Base-by-base conservation (phyloP, 257 asterid genomes). In the Solanum etuberosum region DNA sequence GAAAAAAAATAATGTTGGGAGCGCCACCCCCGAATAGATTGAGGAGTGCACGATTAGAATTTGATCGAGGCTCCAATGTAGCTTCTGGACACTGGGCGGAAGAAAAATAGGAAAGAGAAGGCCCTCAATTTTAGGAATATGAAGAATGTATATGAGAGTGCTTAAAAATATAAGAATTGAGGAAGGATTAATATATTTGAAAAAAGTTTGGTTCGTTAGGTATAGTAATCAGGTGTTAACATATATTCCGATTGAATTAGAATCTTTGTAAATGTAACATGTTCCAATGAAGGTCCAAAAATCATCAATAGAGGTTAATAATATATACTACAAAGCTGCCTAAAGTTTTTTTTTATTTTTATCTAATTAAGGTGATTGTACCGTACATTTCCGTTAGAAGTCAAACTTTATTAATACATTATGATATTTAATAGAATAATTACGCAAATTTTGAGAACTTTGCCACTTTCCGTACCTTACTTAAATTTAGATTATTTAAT, bases 171-270 rank as follows among this genome's bases (percentile, higher is more conserved):
- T 67, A 83, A 82, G 90, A 86, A 86, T 74, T 88, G 86, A 77
- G 51, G 74, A 86, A 46, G 65, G 31, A 86, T 83, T 85, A 29
- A 57, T 71, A 86, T 78, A 89, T 72, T 83, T 82, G 72, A 31
- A 37, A 61, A n/a, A 25, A 29, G 68, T 85, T 80, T 89, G 91
- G 90, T 38, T 84, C 86, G 65, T 88, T 88, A 87, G 89, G 88
- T 83, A 90, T 76, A 74, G 92, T 88, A 89, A 91, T 90, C 93
- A 89, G 91, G 70, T 88, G 89, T 90, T 88, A 89, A 87, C 93
- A 90, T 90, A 92, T 76, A 91, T 92, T 89, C 96, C 90, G 42
- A 48, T 61, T 86, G 86, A 74, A 86, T 89, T 89, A 81, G 91
- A 92, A 91, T 92, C 90, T 90, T 89, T 87, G 93, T 84, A 59